Percentiles rank a stretch among this genome's conserved stretches.
Evolutionary conservation across 768 basidiomycete genomes (phyloP).

Genomic region (Tremella mesenterica): DNA sequence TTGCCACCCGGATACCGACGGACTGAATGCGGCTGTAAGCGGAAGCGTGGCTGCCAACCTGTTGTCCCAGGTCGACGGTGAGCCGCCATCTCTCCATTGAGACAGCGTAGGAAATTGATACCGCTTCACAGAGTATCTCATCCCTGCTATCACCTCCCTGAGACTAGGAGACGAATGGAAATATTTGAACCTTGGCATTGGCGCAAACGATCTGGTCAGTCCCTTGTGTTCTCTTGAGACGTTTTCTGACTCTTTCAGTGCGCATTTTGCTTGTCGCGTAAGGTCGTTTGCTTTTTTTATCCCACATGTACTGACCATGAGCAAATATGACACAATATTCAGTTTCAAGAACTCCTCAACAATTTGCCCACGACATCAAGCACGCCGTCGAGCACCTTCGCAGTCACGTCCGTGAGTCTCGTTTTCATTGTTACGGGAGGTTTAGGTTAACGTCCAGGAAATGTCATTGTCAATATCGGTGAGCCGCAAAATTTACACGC

Average conservation of each 20-base stretch:
- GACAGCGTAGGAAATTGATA: not conserved
- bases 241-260: conserved; percentile 18
- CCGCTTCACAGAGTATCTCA: conserved; percentile 21
- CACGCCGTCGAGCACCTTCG: conserved; percentile 28
- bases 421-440: not conserved
- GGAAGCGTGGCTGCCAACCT: conserved; percentile 25
- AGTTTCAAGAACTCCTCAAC: conserved; percentile 22
- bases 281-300: not conserved
- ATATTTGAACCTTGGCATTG: conserved; percentile 38
- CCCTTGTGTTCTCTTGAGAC: not conserved
- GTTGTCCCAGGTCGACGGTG: conserved; percentile 30
- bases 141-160: conserved; percentile 22
- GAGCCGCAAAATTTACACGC: not conserved
- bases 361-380: conserved; percentile 28
- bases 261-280: conserved; percentile 37
- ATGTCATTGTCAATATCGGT: conserved; percentile 37
- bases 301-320: conserved; percentile 2
- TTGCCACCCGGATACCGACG: conserved; percentile 20
- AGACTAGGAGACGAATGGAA: conserved; percentile 32
- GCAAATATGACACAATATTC: conserved; percentile 20
- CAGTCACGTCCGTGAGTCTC: conserved; percentile 23
- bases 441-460: conserved; percentile 13
- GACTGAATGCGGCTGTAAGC: conserved; percentile 35
- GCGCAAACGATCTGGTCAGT: conserved; percentile 30
- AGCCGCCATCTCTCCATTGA: too few relatives aligned